These are phyloP conservation scores for Glycine tomentella DNA, from an alignment of 306 rosid species.

Conservation along the genomic window DNA sequence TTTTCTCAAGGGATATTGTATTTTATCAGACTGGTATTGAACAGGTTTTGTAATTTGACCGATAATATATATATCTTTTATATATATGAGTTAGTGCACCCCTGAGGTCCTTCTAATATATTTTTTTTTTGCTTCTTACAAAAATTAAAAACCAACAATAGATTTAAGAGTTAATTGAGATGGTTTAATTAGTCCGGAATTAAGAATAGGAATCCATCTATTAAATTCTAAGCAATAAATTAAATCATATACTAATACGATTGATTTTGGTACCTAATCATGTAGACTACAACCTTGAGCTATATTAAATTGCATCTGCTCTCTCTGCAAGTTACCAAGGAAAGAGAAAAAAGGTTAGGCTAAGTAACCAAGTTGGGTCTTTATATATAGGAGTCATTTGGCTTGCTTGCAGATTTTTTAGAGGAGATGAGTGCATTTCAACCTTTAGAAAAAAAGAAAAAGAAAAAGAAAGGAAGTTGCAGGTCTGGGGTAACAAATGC, in stretches of 20 bases:
- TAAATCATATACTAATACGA: background rate
- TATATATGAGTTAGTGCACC: no score
- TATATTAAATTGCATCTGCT: background rate
- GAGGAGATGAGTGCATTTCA: background rate
- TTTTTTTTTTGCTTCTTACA: background rate
- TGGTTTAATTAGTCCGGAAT: background rate
- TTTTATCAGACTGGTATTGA: no score
- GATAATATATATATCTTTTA: no score
- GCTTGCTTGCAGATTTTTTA: background rate
- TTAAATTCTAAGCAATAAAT: background rate
- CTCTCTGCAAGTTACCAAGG: background rate
- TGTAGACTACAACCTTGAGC: background rate
- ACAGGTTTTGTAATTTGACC: no score
- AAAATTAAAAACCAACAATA: background rate
- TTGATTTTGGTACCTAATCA: background rate
- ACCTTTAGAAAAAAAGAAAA: no score
- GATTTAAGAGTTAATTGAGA: background rate
- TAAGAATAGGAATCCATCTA: background rate
- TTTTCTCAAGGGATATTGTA: no score
- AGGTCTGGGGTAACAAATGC: background rate
- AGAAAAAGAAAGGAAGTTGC: background rate
- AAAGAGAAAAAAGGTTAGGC: background rate
- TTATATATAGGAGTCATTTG: background rate
- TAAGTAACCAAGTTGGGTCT: background rate
- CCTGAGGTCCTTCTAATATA: background rate